Evolutionary conservation across 202 grass and related monocot species (phyloP).

Genomic region (Bolboschoenoplectus hybrid): DNA sequence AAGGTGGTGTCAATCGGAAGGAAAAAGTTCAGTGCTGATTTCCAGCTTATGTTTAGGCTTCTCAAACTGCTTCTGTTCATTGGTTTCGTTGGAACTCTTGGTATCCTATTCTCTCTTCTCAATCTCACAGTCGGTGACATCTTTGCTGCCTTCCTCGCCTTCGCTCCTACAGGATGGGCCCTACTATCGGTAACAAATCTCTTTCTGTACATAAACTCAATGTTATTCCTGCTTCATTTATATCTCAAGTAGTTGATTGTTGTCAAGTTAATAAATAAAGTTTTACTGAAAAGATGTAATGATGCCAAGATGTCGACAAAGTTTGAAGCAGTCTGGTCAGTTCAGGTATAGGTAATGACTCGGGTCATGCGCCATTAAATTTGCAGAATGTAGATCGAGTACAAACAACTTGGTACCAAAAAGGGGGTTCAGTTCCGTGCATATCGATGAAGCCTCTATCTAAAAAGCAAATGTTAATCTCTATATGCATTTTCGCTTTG

Average conservation of each 20-base stretch:
- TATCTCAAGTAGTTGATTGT: not conserved
- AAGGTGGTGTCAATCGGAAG: slow-evolving; percentile 92
- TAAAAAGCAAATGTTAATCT: not conserved
- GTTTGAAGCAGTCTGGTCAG: not conserved
- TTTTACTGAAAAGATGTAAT: not conserved
- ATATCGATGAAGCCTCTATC: not conserved
- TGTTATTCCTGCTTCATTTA: not conserved
- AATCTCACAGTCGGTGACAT: slow-evolving; percentile 87
- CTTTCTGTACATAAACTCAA: not conserved
- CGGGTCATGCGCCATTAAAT: not conserved
- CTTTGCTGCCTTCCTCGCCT: slow-evolving; percentile 83
- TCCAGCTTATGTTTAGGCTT: slow-evolving; percentile 90
- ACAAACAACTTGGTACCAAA: slow-evolving; percentile 9
- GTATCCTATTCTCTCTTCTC: slow-evolving; percentile 76
- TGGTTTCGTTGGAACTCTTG: slow-evolving; percentile 66
- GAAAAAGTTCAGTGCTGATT: slow-evolving; percentile 89
- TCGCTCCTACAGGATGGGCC: slow-evolving; percentile 91
- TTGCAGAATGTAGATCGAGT: slow-evolving; percentile 22
- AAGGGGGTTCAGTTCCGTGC: not conserved
- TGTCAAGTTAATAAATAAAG: not conserved
- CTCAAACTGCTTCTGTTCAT: slow-evolving; percentile 80
- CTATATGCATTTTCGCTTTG: slow-evolving; percentile 10
- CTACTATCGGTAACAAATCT: slow-evolving; percentile 62
- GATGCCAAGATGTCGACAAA: not conserved
- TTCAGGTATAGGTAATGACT: not conserved